Evolutionary conservation across 2,329 filamentous ascomycete genomes (phyloP).

Genomic region (Thelonectria olida): DNA sequence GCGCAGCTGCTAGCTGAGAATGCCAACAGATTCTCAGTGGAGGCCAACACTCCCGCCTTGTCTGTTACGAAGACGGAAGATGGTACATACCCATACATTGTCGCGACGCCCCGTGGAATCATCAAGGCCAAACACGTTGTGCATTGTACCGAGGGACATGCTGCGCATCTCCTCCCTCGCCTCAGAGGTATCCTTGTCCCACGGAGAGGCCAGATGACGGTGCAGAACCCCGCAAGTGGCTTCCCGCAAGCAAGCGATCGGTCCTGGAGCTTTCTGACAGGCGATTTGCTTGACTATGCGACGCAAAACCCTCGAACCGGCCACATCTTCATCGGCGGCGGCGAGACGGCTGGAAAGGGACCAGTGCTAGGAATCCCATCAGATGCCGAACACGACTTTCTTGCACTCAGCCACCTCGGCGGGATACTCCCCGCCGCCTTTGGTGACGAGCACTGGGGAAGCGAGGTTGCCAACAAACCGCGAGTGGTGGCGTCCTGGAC

Average conservation of each 20-base stretch:
- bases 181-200: slow-evolving; percentile 50
- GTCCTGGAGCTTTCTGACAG: slow-evolving; percentile 29
- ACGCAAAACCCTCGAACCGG: slow-evolving; percentile 11
- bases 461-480: background rate
- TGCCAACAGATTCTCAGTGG: slow-evolving; percentile 39
- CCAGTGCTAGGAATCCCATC: background rate
- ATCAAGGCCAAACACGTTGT: slow-evolving; percentile 47
- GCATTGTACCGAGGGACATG: slow-evolving; percentile 54
- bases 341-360: background rate
- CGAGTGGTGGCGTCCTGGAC: slow-evolving; percentile 6
- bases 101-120: slow-evolving; percentile 31
- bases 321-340: background rate
- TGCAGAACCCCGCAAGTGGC: slow-evolving; percentile 43
- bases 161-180: slow-evolving; percentile 51
- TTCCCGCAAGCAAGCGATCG: slow-evolving; percentile 15
- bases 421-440: background rate
- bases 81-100: slow-evolving; percentile 34
- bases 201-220: slow-evolving; percentile 53
- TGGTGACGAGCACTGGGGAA: background rate
- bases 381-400: background rate
- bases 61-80: slow-evolving; percentile 30
- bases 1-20: slow-evolving; percentile 41
- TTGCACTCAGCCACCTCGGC: background rate
- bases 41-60: slow-evolving; percentile 40
- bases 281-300: slow-evolving; percentile 20